Percentiles rank a stretch among this genome's conserved stretches.
Evolutionary conservation across 805 yeast genomes (phyloP).

Genomic region (Ogataea haglerorum): DNA sequence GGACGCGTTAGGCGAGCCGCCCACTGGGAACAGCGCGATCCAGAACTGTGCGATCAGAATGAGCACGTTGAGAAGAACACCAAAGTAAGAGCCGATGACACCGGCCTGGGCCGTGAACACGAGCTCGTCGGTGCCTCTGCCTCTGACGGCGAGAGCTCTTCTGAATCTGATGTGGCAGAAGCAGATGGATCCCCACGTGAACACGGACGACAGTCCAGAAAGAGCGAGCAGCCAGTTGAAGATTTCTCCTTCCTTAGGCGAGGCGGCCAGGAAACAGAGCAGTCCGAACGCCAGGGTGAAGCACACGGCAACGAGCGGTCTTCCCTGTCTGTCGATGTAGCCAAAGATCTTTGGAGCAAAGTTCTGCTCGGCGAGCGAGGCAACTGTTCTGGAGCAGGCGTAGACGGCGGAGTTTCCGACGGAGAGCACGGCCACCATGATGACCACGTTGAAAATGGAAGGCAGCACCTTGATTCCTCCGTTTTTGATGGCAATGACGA

Average conservation of each 20-base stretch:
- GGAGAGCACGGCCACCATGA: conserved; percentile 66
- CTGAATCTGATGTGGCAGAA: conserved; percentile 69
- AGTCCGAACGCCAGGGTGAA: conserved; percentile 54
- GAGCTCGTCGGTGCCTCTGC: conserved; percentile 65
- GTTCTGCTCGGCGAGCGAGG: conserved; percentile 67
- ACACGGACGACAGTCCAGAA: conserved; percentile 72
- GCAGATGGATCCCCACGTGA: conserved; percentile 77
- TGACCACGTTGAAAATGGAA: conserved; percentile 70
- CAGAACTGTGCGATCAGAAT: conserved; percentile 78
- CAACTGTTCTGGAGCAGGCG: conserved; percentile 69
- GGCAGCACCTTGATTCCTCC: conserved; percentile 67
- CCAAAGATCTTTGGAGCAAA: conserved; percentile 60
- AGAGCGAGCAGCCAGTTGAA: conserved; percentile 77
- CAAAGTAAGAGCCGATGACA: conserved; percentile 62
- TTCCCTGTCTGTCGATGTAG: conserved; percentile 72
- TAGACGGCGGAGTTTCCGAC: conserved; percentile 75
- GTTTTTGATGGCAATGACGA: conserved; percentile 63
- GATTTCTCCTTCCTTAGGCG: conserved; percentile 50
- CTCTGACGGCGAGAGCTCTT: conserved; percentile 60
- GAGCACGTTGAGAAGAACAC: conserved; percentile 52
- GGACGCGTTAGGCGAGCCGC: conserved; percentile 47
- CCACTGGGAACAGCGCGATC: conserved; percentile 73
- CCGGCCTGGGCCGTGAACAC: conserved; percentile 68
- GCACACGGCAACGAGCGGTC: conserved; percentile 69
- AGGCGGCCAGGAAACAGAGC: conserved; percentile 61